Conservation (phyloP, 2,329 filamentous ascomycete genomes). For the Fusarium musae region DNA sequence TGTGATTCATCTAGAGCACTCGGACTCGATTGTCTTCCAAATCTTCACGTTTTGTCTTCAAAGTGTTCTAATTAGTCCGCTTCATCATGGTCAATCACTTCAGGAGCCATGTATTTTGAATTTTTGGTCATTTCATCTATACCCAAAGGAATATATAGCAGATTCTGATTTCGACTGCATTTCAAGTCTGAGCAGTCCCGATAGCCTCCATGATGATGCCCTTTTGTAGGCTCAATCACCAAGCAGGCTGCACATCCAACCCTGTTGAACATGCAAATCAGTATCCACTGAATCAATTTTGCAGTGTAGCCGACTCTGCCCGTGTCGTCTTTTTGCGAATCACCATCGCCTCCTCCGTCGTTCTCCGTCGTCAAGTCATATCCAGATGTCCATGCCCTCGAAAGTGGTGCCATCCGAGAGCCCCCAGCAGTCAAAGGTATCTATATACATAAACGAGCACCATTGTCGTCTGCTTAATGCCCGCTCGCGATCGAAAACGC, state of each 20-base stretch:
- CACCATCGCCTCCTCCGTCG: slow-evolving; percentile 25
- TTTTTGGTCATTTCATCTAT: slow-evolving; percentile 52
- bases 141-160: slow-evolving; percentile 50
- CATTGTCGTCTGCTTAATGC: slow-evolving; percentile 36
- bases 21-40: not conserved
- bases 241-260: slow-evolving; percentile 32
- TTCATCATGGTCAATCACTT: not conserved
- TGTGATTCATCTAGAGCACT: not conserved
- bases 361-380: slow-evolving; percentile 45
- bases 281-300: slow-evolving; percentile 39
- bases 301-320: slow-evolving; percentile 30
- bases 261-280: slow-evolving; percentile 20
- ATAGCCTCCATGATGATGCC: slow-evolving; percentile 22
- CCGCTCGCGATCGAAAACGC: slow-evolving; percentile 10
- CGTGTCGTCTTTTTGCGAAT: slow-evolving; percentile 27
- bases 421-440: slow-evolving; percentile 39
- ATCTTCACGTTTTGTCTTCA: not conserved
- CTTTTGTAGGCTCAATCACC: slow-evolving; percentile 12
- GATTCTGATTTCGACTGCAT: slow-evolving; percentile 45
- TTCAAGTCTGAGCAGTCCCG: slow-evolving; percentile 25
- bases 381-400: slow-evolving; percentile 37
- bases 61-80: not conserved
- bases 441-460: slow-evolving; percentile 40
- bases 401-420: slow-evolving; percentile 29
- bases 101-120: slow-evolving; percentile 23